Base-by-base conservation (phyloP, 75 land plant species). In the Cryptomeria japonica region DNA sequence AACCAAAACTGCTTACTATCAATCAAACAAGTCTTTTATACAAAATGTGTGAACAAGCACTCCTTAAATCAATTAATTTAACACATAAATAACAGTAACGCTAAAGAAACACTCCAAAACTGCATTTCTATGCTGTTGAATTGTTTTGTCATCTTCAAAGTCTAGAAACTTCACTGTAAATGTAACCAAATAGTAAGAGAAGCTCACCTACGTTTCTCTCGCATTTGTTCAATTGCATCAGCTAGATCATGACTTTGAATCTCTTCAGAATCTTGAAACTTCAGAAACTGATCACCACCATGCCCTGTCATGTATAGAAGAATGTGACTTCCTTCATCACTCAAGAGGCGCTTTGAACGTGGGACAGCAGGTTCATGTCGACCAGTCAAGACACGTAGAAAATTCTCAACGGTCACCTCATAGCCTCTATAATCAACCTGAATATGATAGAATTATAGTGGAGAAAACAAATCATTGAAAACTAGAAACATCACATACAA, bases 341-440 rank as follows among this genome's bases (percentile, higher is more conserved):
- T 98, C 72, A 98, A 92, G 86, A 98, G 95, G 18, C 99, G 95
- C 87, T 98, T 98, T 80, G 99, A 97, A 85, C 99, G 91, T 68
- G 99, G 99, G 83, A 98, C 99, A 85, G 99, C 97, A 85, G 90
- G 86, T 86, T 96, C 97, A 89, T 97, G 99, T 42, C 99, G 95
- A 10, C 99, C 99, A 87, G 97, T 98, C 85, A 98, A 89, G 18
- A 98, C 99, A 8, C 99, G 91, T 41, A 98, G 87, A 88, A 98
- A 98, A 87, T 96, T 98, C 90, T 97, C 99, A 49, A 98, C 99
- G 11, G 97, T 97, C 77, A 98, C 99, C 87, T 98, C 99, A 93
- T 98, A 98, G 64, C 99, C 99, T 89, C 99, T 90, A 90, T 98
- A 98, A 90, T 98, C 99, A 12, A 97, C 99, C 99, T 97, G 91